Evolutionary conservation across 2,329 filamentous ascomycete genomes (phyloP), one percentile per base, ranked within the genome.

Genomic region (Colletotrichum destructivum): DNA sequence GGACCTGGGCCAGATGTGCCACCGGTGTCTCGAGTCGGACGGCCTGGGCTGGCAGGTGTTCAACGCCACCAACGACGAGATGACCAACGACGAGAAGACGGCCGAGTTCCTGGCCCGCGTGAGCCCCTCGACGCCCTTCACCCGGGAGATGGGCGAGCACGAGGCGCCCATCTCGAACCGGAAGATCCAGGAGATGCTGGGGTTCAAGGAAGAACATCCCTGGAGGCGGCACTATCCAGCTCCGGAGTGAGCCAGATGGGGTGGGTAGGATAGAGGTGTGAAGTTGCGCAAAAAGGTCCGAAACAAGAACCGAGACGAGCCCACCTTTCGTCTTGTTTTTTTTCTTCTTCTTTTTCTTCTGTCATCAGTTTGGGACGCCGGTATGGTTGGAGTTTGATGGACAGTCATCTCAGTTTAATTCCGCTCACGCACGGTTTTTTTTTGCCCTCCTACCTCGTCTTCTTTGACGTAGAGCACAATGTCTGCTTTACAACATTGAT

Each of bases 11-110:
- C 87, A 89, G 78, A 91, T 92, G 68, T 91, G 88, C 76, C 82
- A 90, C 73, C 75, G 88, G 11, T 85, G 83, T 21, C 82, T 91
- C 5, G 74, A 84, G 71, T 88, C 85, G 74, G 83, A 84, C 75
- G 88, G 87, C 0, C 75, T 92, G 12, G 89, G 89, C 0, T 92
- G 90, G 74, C 88, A 91, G 76, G 81, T 91, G 0, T 92, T 91
- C 79, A 92, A 92, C 76, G 89, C 89, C 2, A 90, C 88, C 0
- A 92, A 92, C 75, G 85, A 90, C 75, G 88, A 84, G 3, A 91
- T 91, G 60, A 91, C 89, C 0, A 86, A 86, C 4, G 84, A 81
- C 11, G 78, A 82, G 26, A 85, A 87, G 0, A 90, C 88, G 0
- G 81, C 80, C 54, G 82, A 88, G 68, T 89, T 90, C 69, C 75